Base-by-base conservation (phyloP, 2,329 filamentous ascomycete species). In the Trichoderma sp. region DNA sequence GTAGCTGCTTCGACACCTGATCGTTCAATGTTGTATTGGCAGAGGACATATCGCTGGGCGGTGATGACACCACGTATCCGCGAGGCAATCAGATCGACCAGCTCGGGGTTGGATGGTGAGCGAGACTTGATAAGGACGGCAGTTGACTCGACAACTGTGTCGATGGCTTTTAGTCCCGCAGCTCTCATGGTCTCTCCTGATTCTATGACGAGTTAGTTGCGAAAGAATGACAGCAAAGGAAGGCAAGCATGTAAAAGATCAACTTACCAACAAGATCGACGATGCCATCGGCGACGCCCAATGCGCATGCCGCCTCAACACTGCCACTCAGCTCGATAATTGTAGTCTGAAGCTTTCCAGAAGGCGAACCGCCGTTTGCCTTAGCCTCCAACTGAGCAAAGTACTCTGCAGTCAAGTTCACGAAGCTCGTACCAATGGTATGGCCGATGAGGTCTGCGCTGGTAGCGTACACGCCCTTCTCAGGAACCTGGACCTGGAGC, bases 171-270 rank as follows among this genome's bases (percentile, higher is more conserved):
- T 65, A 99, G 88, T 28, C 96, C 96, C 57, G 95, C 95, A 24
- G 95, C 96, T 79, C 93, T 92, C 96, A 99, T 99, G 0, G 96
- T 99, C 83, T 98, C 95, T 71, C 96, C 96, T 24, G 96, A 98
- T 86, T 99, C 95, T 96, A 76, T 24, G 11, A 21, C 12, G 9
- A 56, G 43, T 61, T 24, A 71, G 57, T 51, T 39, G 18, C 30
- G 15, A 36, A 5, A 28, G 12, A 14, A 57, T 18, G 47, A 32
- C 26, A 53, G 32, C n/a, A 11, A 36, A 53, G 24, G 21, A 6
- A 12, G 30, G 36, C 26, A 64, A 15, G 14, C 8, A 28, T 24
- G 14, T 12, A 14, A 63, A 47, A 15, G n/a, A 24, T 51, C 24
- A 24, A 89, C 92, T 80, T 83, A 96, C 94, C 94, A 79, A 99